Percentiles rank a stretch among this genome's conserved stretches.
phyloP scores from a whole-genome alignment of 805 yeast genomes.

The Nakazawaea ambrosiae region DNA sequence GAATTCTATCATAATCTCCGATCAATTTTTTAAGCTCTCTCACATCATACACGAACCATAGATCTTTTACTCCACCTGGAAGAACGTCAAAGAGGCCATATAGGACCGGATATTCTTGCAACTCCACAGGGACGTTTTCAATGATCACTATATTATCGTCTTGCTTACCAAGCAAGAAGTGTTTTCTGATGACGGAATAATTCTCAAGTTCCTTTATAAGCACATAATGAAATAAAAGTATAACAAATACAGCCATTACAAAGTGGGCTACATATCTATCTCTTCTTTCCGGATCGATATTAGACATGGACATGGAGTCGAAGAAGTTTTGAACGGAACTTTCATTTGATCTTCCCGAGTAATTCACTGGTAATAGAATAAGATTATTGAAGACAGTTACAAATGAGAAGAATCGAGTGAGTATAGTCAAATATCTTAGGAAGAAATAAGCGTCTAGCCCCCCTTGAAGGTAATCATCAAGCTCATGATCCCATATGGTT shows the following conservation, averaged over 20 bases:
- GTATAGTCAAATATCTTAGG: constrained; percentile 48
- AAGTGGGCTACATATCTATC: constrained; percentile 57
- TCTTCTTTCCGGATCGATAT: constrained; percentile 45
- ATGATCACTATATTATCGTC: constrained; percentile 19
- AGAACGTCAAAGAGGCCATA: constrained; percentile 28
- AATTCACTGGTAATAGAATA: constrained; percentile 59
- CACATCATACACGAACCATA: constrained; percentile 53
- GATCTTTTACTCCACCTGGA: constrained; percentile 46
- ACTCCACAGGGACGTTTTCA: constrained; percentile 36
- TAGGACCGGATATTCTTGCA: constrained; percentile 22
- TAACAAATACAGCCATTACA: constrained; percentile 44
- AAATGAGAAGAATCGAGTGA: constrained; percentile 43
- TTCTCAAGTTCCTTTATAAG: constrained; percentile 47
- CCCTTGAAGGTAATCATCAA: constrained; percentile 36
- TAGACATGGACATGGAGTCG: constrained; percentile 66
- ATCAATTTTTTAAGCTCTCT: too few relatives aligned
- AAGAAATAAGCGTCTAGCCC: constrained; percentile 78
- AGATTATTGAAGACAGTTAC: constrained; percentile 51
- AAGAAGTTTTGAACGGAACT: constrained; percentile 19
- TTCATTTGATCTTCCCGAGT: constrained; percentile 24
- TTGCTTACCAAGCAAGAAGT: too few relatives aligned
- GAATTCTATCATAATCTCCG: not conserved
- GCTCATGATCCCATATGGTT: constrained; percentile 27
- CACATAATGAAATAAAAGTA: constrained; percentile 49
- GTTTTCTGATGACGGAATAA: not conserved